phyloP scores from a whole-genome alignment of 2,329 filamentous ascomycete species.

The Epichloe sibirici region DNA sequence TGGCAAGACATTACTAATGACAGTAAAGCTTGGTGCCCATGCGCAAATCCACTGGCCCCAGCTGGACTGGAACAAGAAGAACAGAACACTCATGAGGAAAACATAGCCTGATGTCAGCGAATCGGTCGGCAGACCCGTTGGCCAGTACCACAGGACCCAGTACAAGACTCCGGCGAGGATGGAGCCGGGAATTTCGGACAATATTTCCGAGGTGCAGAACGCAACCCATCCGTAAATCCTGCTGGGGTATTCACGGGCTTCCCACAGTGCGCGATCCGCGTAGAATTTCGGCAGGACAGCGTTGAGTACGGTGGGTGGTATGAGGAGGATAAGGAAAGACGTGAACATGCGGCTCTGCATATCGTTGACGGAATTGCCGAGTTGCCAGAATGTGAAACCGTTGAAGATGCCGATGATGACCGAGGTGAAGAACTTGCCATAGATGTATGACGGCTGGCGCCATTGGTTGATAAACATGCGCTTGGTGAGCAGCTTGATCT shows the following conservation, averaged over 20 bases:
- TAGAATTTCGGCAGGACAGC: slow-evolving; percentile 68
- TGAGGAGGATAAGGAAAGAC: slow-evolving; percentile 48
- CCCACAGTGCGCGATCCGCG: slow-evolving; percentile 59
- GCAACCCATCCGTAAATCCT: slow-evolving; percentile 69
- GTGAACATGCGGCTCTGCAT: slow-evolving; percentile 74
- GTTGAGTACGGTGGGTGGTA: slow-evolving; percentile 63
- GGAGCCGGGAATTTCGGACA: slow-evolving; percentile 60
- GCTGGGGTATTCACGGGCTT: slow-evolving; percentile 59
- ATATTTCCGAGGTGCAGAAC: slow-evolving; percentile 60
- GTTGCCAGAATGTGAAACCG: slow-evolving; percentile 64
- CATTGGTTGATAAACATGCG: slow-evolving; percentile 63
- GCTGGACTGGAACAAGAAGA: slow-evolving; percentile 61
- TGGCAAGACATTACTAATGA: slow-evolving; percentile 44
- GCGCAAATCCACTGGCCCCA: slow-evolving; percentile 83
- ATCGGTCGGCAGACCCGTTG: slow-evolving; percentile 56
- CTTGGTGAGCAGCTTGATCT: slow-evolving; percentile 55
- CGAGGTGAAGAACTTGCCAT: slow-evolving; percentile 62
- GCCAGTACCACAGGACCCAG: slow-evolving; percentile 67
- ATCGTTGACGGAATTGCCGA: slow-evolving; percentile 51
- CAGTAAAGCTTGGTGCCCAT: slow-evolving; percentile 57
- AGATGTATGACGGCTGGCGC: slow-evolving; percentile 65
- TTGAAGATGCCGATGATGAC: slow-evolving; percentile 67
- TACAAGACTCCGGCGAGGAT: slow-evolving; percentile 55
- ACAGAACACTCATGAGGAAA: slow-evolving; percentile 30
- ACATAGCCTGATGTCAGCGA: slow-evolving; percentile 28